A percentile compares a stretch with the other conserved stretches of the same genome.
phyloP scores from a whole-genome alignment of 257 asterid species.

The Przewalskia tangutica region DNA sequence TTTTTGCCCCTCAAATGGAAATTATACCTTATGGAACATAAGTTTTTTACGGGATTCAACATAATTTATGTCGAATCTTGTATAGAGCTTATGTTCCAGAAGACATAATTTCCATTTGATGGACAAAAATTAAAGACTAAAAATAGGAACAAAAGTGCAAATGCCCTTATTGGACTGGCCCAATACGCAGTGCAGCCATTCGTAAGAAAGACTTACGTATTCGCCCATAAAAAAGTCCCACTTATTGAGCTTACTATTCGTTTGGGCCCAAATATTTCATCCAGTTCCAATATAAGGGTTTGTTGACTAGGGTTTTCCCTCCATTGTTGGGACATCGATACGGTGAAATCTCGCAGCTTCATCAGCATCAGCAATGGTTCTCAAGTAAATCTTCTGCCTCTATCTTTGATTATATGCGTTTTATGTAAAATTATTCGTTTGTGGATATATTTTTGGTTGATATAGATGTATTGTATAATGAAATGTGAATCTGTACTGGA shows the following conservation, averaged over 20 bases:
- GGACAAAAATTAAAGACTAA: too few species aligned
- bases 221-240: not conserved
- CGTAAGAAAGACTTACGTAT: not conserved
- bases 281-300: not conserved
- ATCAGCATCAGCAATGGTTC: slow-evolving; percentile 2
- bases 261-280: not conserved
- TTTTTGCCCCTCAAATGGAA: too few species aligned
- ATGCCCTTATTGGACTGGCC: not conserved
- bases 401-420: not conserved
- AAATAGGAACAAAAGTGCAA: too few species aligned
- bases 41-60: too few species aligned
- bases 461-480: not conserved
- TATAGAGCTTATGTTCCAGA: too few species aligned
- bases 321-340: not conserved
- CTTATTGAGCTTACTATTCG: not conserved
- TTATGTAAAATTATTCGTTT: not conserved
- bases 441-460: not conserved
- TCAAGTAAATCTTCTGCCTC: not conserved
- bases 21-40: too few species aligned
- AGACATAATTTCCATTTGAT: too few species aligned
- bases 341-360: not conserved
- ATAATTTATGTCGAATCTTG: too few species aligned
- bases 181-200: not conserved
- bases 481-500: not conserved
- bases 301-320: not conserved